A percentile compares a stretch with the other conserved stretches of the same genome.
Conservation (phyloP, 441 rosid species). For the Croton laevigatus region DNA sequence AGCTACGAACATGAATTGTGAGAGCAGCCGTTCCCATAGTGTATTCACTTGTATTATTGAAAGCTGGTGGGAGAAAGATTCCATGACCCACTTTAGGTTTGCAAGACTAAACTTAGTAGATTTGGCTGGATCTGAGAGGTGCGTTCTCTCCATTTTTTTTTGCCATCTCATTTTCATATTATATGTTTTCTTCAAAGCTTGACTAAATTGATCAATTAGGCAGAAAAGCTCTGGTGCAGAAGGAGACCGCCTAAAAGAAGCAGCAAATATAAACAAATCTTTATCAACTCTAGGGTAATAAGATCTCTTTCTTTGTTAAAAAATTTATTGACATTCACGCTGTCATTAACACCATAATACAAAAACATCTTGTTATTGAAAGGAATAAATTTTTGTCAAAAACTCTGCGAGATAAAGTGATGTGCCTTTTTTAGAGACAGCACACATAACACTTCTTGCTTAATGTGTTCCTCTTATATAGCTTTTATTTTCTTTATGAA, state of each 20-base stretch:
- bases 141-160: constrained; percentile 21
- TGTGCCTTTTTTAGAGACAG: constrained; percentile 13
- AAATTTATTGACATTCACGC: neutral
- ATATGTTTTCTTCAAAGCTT: neutral
- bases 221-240: constrained; percentile 98
- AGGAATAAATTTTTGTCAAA: too few species aligned
- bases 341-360: neutral
- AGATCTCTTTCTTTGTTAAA: neutral
- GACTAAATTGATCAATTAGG: constrained; percentile 40
- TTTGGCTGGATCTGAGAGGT: constrained; percentile 99
- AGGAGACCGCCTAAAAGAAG: constrained; percentile 97
- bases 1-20: constrained; percentile 91
- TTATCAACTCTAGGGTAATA: constrained; percentile 92
- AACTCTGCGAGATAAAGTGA: neutral
- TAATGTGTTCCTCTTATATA: neutral
- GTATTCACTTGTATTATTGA: constrained; percentile 93
- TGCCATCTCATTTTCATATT: neutral
- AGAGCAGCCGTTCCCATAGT: constrained; percentile 97
- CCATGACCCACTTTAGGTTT: constrained; percentile 78
- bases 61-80: constrained; percentile 89
- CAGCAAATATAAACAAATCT: constrained; percentile 94
- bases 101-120: constrained; percentile 95
- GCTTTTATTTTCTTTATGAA: neutral
- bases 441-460: neutral
- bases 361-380: neutral